phyloP scores from a whole-genome alignment of 2,329 filamentous ascomycete genomes.

The Aphanocladium album region DNA sequence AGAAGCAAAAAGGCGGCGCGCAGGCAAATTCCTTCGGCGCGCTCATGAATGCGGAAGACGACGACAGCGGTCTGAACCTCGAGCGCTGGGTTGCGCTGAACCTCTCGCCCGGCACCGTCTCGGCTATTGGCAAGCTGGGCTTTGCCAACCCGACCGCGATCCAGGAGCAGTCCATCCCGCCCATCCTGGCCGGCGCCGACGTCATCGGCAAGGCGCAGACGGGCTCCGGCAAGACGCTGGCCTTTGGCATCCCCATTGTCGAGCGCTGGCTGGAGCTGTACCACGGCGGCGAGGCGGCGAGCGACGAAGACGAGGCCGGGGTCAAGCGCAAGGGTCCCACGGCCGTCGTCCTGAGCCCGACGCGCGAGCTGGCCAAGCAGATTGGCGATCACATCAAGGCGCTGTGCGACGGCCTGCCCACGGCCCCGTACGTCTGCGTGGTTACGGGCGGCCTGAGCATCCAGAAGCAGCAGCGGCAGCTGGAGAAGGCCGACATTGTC shows the following conservation, averaged over 20 bases:
- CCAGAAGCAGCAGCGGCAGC: conserved; percentile 86
- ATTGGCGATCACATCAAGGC: conserved; percentile 75
- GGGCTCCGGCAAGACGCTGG: conserved; percentile 92
- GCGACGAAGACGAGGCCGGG: conserved; percentile 68
- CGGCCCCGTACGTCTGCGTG: conserved; percentile 70
- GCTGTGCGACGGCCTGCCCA: conserved; percentile 59
- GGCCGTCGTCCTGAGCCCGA: conserved; percentile 83
- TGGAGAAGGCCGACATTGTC: conserved; percentile 84
- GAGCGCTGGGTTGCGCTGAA: conserved; percentile 73
- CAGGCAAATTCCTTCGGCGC: conserved; percentile 50
- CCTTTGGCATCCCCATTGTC: conserved; percentile 89
- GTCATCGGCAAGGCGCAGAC: conserved; percentile 95
- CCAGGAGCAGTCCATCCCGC: conserved; percentile 73
- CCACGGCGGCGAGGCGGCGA: conserved; percentile 62
- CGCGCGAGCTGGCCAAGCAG: conserved; percentile 89
- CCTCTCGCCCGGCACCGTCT: conserved; percentile 66
- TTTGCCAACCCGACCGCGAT: conserved; percentile 80
- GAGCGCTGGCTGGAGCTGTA: conserved; percentile 66
- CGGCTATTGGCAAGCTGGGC: conserved; percentile 70
- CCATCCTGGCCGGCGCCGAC: conserved; percentile 77
- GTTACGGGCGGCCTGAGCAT: conserved; percentile 89
- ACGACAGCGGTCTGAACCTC: conserved; percentile 60
- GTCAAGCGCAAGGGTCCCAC: conserved; percentile 47
- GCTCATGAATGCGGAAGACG: conserved; percentile 48
- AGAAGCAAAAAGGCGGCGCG: conserved; percentile 29